Evolutionary conservation across 2,329 filamentous ascomycete genomes (phyloP), one percentile per base, ranked within the genome.

Genomic region (Kalmusia sp.): DNA sequence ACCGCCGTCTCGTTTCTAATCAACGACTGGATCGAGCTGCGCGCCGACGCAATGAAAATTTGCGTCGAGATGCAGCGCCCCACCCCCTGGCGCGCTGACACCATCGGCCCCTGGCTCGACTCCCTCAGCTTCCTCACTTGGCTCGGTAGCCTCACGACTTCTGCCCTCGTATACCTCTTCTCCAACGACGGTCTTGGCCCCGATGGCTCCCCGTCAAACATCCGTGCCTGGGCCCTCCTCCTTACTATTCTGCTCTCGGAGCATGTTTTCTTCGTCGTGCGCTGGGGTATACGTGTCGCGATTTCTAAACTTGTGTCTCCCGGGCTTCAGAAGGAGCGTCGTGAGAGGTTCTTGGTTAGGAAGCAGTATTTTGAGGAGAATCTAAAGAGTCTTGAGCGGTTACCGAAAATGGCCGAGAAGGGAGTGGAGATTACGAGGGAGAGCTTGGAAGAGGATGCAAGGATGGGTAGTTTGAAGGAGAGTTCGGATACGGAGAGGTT

Each of bases 1-100:
- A 93, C 93, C 0, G 88, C 90, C 2, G 82, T 92, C 51, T 93
- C 90, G 1, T 98, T 98, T 78, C 79, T 98, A 11, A 79, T 95
- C 74, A 98, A 98, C 78, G 96, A 98, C 77, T 98, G 93, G 92
- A 79, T 99, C 52, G 95, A 98, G 72, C 84, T 98, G 33, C 90
- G 95, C 35, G 91, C 91, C 0, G 95, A 99, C 70, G 93, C 93
- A 2, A 84, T 96, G 77, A 99, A 99, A 75, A 96, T 98, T 65
- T 92, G 92, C 51, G 82, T 92, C 41, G 89, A 93, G 73, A 93
- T 91, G 80, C 89, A 93, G 67, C 87, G 95, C 3, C 95, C 95
- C 0, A 91, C 91, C 31, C 95, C 95, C 0, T 92, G 90, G 84
- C 87, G 95, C 48, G 87, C 92, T 1, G 95, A 98, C 76, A 95